Evolutionary conservation across 371 early-diverging fungal genomes (phyloP).

Genomic region (Mortierella sp.): DNA sequence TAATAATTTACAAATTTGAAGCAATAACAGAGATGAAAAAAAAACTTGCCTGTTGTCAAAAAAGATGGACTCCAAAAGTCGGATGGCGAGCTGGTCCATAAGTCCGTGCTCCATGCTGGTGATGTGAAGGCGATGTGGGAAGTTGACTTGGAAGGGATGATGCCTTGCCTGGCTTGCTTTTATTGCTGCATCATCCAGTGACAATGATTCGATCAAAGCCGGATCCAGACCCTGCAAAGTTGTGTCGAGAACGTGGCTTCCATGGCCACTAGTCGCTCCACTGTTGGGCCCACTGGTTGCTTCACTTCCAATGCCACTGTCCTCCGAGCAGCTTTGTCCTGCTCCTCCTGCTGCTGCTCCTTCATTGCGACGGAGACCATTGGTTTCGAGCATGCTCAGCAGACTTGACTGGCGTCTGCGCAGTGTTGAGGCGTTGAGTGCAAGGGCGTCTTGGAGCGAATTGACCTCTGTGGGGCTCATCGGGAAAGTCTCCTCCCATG

Average conservation of each 20-base stretch:
- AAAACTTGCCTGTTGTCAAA: conserved; percentile 42
- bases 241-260: conserved; percentile 31
- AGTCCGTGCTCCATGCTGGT: conserved; percentile 52
- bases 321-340: conserved; percentile 12
- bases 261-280: conserved; percentile 31
- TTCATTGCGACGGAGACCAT: not conserved
- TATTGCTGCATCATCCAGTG: conserved; percentile 20
- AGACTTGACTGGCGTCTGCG: conserved; percentile 22
- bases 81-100: conserved; percentile 29
- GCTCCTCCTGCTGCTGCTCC: not conserved
- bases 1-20: not conserved
- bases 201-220: conserved; percentile 31
- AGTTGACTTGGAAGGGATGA: conserved; percentile 32
- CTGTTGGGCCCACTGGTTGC: conserved; percentile 41
- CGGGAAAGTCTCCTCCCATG: conserved; percentile 45
- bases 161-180: conserved; percentile 13
- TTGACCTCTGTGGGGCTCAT: conserved; percentile 31
- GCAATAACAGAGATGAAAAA: not conserved
- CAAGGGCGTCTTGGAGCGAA: conserved; percentile 47
- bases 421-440: conserved; percentile 21
- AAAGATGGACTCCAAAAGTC: conserved; percentile 35
- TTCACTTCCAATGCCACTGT: conserved; percentile 50
- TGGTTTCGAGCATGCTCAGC: not conserved
- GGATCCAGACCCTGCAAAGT: conserved; percentile 29
- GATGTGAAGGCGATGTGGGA: conserved; percentile 38